Conservation (phyloP, 2,329 filamentous ascomycete species). For the Anthostomella pinea region DNA sequence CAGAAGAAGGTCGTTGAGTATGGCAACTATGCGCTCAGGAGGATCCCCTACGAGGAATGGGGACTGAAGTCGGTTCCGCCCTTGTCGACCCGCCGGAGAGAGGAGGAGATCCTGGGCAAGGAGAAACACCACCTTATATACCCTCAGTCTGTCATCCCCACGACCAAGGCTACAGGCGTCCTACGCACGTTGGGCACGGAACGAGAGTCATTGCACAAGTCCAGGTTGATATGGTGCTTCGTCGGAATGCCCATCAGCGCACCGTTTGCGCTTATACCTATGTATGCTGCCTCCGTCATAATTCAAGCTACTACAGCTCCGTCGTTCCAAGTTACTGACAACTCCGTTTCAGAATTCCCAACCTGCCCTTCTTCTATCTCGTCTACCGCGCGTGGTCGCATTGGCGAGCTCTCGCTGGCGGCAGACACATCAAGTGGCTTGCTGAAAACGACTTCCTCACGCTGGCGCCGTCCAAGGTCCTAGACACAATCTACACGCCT, state of each 20-base stretch:
- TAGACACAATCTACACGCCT: constrained; percentile 70
- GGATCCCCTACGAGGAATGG: constrained; percentile 97
- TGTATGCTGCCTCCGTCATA: constrained; percentile 58
- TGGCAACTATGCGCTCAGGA: constrained; percentile 79
- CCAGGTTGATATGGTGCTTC: constrained; percentile 76
- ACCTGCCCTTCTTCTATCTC: constrained; percentile 96
- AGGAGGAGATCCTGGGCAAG: constrained; percentile 60
- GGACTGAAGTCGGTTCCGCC: constrained; percentile 91
- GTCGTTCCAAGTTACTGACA: constrained; percentile 13
- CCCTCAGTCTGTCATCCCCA: constrained; percentile 66
- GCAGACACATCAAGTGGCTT: constrained; percentile 80
- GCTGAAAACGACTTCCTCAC: constrained; percentile 69
- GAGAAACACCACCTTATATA: constrained; percentile 73
- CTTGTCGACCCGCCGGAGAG: constrained; percentile 63
- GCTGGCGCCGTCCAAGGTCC: constrained; percentile 60
- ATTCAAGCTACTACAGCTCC: neutral
- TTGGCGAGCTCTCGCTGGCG: constrained; percentile 81
- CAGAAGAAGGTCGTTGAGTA: constrained; percentile 82
- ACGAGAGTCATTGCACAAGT: constrained; percentile 72
- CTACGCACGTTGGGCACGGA: constrained; percentile 73
- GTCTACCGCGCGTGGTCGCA: constrained; percentile 89
- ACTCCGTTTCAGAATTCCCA: constrained; percentile 64
- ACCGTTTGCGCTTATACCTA: constrained; percentile 78
- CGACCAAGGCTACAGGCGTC: constrained; percentile 61
- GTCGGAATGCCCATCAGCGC: constrained; percentile 78